Conservation (phyloP, 2,329 filamentous ascomycete species). For the Trichoderma lentiforme region DNA sequence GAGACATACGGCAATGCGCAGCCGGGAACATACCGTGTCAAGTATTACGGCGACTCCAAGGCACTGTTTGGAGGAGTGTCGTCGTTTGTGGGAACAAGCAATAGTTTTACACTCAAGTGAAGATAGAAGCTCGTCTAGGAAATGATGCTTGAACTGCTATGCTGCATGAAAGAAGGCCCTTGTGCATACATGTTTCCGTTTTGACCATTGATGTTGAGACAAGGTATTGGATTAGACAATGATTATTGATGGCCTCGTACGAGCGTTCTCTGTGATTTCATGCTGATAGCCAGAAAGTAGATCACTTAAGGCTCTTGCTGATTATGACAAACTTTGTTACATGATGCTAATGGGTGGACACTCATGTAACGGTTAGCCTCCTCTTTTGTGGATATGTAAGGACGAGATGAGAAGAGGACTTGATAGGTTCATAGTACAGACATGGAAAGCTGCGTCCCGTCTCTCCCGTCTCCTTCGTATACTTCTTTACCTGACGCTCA, state of each 20-base stretch:
- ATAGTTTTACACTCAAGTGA: constrained; percentile 22
- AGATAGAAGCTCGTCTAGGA: neutral
- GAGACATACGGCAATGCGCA: constrained; percentile 51
- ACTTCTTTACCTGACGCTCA: neutral
- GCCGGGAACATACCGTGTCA: constrained; percentile 69
- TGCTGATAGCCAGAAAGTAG: neutral
- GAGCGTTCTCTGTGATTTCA: neutral
- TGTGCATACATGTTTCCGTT: neutral
- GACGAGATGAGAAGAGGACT: neutral
- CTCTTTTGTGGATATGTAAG: neutral
- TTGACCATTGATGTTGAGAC: neutral
- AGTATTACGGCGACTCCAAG: constrained; percentile 85
- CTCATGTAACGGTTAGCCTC: neutral
- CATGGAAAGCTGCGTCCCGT: neutral
- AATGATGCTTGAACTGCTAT: neutral
- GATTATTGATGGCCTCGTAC: neutral
- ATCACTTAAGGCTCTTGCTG: neutral
- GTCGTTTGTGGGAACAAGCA: constrained; percentile 25
- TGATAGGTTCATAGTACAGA: neutral
- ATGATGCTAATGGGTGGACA: neutral
- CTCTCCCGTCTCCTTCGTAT: neutral
- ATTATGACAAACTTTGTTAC: neutral
- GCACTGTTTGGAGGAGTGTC: constrained; percentile 40
- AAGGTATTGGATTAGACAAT: neutral
- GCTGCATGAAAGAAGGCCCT: neutral